A percentile compares a stretch with the other conserved stretches of the same genome.
Conservation (phyloP, 495 filamentous ascomycete genomes). For the Daldinia decipiens region DNA sequence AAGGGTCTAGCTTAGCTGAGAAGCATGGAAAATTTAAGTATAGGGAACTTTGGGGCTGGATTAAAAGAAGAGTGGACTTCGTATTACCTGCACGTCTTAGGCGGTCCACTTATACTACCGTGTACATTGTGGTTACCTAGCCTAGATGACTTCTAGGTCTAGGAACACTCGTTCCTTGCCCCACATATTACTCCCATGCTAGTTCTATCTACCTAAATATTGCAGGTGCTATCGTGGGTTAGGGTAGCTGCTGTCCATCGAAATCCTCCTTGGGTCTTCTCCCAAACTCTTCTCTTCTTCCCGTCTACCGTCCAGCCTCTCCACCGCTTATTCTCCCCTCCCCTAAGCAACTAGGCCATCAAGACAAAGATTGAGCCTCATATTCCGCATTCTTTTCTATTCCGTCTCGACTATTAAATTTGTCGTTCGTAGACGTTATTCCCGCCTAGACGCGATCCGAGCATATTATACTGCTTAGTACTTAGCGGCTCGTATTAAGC, state of each 20-base stretch:
- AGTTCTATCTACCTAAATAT: constrained; percentile 42
- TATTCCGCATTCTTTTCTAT: constrained; percentile 5
- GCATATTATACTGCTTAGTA: constrained; percentile 32
- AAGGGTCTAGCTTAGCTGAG: constrained; percentile 6
- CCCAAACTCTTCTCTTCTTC: constrained; percentile 49
- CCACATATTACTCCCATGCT: constrained; percentile 50
- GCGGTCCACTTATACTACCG: constrained; percentile 32
- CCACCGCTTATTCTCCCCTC: constrained; percentile 48
- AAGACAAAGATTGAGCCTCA: constrained; percentile 33
- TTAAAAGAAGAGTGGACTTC: constrained; percentile 31
- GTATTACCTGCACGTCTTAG: constrained; percentile 40
- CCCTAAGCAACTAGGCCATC: constrained; percentile 25
- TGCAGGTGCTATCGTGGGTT: constrained; percentile 45
- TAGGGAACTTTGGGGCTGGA: constrained; percentile 26
- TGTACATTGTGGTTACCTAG: constrained; percentile 42
- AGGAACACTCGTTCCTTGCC: constrained; percentile 47
- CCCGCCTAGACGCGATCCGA: constrained; percentile 8
- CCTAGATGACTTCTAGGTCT: constrained; percentile 44
- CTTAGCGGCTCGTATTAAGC: constrained; percentile 33
- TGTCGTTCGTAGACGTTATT: constrained; percentile 6
- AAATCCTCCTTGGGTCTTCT: constrained; percentile 50
- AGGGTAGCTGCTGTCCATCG: constrained; percentile 50
- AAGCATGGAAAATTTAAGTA: constrained; percentile 23
- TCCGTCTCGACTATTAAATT: constrained; percentile 8
- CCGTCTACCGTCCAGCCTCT: constrained; percentile 49